These are phyloP conservation scores for Umbelopsis sp. DNA, from an alignment of 192 early-diverging fungal genomes.

Conservation along the genomic window DNA sequence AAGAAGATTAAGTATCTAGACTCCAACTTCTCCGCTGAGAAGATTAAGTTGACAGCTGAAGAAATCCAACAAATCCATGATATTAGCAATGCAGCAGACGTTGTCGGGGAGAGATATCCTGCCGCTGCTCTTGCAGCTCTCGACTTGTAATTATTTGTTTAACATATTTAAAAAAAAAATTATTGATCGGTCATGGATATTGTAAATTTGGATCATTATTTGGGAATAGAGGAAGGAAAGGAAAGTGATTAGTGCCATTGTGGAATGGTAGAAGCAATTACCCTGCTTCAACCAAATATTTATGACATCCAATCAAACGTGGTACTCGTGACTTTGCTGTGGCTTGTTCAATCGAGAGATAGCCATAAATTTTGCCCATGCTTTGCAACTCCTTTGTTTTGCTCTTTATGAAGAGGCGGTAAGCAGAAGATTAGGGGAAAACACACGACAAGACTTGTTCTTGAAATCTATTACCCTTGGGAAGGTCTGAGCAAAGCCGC, in stretches of 20 bases:
- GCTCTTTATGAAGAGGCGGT: constrained; percentile 23
- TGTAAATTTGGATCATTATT: too few relatives aligned
- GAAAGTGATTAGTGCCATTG: too few relatives aligned
- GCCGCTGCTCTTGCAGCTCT: not conserved
- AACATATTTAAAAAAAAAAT: too few relatives aligned
- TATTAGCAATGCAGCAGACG: not conserved
- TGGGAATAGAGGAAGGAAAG: too few relatives aligned
- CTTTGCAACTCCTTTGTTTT: constrained; percentile 1
- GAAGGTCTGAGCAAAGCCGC: constrained; percentile 40
- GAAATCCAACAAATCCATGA: not conserved
- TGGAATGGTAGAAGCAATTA: too few relatives aligned
- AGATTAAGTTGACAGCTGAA: constrained; percentile 27
- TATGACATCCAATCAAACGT: too few relatives aligned
- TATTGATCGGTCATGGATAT: too few relatives aligned
- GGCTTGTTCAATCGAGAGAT: not conserved
- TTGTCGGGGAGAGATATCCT: not conserved
- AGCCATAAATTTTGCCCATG: not conserved
- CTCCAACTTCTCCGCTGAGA: constrained; percentile 37
- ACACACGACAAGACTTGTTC: constrained; percentile 36
- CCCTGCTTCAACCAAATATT: too few relatives aligned
- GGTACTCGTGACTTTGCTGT: too few relatives aligned
- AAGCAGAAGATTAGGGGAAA: constrained; percentile 37
- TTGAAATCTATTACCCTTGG: constrained; percentile 29
- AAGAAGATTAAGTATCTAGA: constrained; percentile 50
- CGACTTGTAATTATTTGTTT: not conserved